phyloP scores from a whole-genome alignment of 2,329 filamentous ascomycete genomes.

The Talaromyces sp. region DNA sequence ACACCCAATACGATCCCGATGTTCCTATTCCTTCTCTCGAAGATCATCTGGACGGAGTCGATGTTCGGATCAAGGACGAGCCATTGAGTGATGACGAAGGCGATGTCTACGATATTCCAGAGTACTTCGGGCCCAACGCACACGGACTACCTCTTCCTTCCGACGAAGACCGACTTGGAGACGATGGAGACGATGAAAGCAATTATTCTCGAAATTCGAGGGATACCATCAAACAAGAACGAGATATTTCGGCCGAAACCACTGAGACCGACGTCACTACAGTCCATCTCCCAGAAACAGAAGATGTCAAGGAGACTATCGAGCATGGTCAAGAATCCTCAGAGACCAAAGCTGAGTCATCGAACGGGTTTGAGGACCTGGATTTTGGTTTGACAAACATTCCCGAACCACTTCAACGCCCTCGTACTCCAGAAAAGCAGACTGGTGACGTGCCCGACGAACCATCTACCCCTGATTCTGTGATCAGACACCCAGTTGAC shows the following conservation, averaged over 20 bases:
- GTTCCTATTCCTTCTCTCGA: constrained; percentile 87
- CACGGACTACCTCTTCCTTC: constrained; percentile 48
- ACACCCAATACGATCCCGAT: constrained; percentile 73
- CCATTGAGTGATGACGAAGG: constrained; percentile 59
- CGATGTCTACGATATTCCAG: constrained; percentile 65
- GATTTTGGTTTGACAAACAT: constrained; percentile 48
- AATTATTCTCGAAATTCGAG: constrained; percentile 53
- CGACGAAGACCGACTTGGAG: constrained; percentile 38
- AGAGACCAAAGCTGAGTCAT: background rate
- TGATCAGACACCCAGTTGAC: constrained; percentile 73
- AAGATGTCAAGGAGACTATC: constrained; percentile 40
- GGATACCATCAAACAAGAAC: constrained; percentile 29
- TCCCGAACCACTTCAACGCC: constrained; percentile 41
- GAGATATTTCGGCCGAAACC: constrained; percentile 28
- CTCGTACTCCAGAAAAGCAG: constrained; percentile 54
- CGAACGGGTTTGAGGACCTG: constrained; percentile 37
- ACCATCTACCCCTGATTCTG: constrained; percentile 79
- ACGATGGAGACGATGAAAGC: constrained; percentile 57
- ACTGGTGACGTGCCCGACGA: constrained; percentile 57
- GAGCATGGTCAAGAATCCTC: background rate
- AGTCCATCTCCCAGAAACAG: constrained; percentile 26
- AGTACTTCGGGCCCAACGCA: constrained; percentile 44
- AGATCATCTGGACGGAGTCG: constrained; percentile 56
- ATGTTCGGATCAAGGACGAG: constrained; percentile 66
- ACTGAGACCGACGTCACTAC: constrained; percentile 35